Base-by-base conservation (phyloP, 1,284 basidiomycete species). In the Pseudozyma flocculosa region DNA sequence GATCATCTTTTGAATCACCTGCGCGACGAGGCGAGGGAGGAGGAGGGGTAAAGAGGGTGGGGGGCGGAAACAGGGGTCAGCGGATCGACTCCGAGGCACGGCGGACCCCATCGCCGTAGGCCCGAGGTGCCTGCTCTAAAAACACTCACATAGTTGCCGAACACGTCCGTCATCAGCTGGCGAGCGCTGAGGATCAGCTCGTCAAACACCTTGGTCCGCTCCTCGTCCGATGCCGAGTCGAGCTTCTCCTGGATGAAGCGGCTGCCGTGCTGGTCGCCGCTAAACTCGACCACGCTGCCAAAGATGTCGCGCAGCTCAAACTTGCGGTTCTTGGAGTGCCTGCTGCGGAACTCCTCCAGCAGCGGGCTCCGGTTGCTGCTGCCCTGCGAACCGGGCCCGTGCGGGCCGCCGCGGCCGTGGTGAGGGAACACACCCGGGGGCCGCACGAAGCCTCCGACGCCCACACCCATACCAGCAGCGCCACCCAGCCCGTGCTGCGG, bases 231-330 rank as follows among this genome's bases (percentile, higher is more conserved):
- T 88, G 40, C 93, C 2, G 50, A 52, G 44, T 71, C 76, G 23
- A 78, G 67, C 54, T 75, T 73, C 40, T 78, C 75, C 46, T 78
- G 76, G 30, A 72, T 74, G 50, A 78, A 73, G 84, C 40, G 92
- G 91, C 23, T 92, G 89, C 72, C 80, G 42, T 93, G 89, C 78
- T 97, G 94, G 79, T 98, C 95, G 30, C 86, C 85, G 62, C 90
- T 88, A 78, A 98, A 97, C 78, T 97, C 95, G 48, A 90, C 88
- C 45, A 96, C 81, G 79, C 88, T 85, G 15, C 90, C 91, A 47
- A 84, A 83, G 69, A 98, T 88, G 72, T 95, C 92, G 87, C 90
- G 78, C 26, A 66, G 22, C 56, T 78, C 78, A 54, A 70, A 68
- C 18, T 61, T 60, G 22, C 64, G 56, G 21, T 59, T 65, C 54